Evolutionary conservation across 164 flowering plant genomes (phyloP).

Genomic region (Kingdonia uniflora): DNA sequence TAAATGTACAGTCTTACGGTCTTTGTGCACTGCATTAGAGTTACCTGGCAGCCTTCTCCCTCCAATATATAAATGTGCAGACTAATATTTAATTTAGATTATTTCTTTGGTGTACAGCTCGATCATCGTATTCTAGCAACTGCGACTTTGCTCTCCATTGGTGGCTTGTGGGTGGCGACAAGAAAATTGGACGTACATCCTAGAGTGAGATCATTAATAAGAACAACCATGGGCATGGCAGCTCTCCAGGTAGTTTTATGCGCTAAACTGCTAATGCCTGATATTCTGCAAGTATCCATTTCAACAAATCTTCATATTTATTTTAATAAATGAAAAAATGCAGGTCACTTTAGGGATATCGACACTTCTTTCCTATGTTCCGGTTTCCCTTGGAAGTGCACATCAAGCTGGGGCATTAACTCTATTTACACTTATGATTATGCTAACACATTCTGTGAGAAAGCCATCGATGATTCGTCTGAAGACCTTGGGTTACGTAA

Average conservation of each 20-base stretch:
- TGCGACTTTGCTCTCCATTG: slow-evolving; percentile 44
- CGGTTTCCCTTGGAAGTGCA: slow-evolving; percentile 74
- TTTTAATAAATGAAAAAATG: slow-evolving; percentile 6
- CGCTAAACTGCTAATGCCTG: too few species aligned
- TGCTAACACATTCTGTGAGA: slow-evolving; percentile 66
- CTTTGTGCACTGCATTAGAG: too few species aligned
- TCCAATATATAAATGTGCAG: too few species aligned
- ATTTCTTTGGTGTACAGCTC: slow-evolving; percentile 37
- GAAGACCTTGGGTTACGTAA: slow-evolving; percentile 38
- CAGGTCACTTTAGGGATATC: slow-evolving; percentile 89
- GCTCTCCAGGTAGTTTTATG: slow-evolving; percentile 51
- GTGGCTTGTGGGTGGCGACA: slow-evolving; percentile 58
- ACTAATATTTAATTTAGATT: too few species aligned
- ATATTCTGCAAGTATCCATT: too few species aligned
- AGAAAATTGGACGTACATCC: slow-evolving; percentile 83
- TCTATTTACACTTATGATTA: slow-evolving; percentile 58
- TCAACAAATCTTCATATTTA: too few species aligned
- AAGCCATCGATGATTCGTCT: slow-evolving; percentile 59
- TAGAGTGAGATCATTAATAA: slow-evolving; percentile 55
- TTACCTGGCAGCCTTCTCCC: too few species aligned
- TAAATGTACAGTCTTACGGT: too few species aligned
- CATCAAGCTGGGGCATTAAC: slow-evolving; percentile 94
- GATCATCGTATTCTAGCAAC: slow-evolving; percentile 92
- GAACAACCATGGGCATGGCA: slow-evolving; percentile 81
- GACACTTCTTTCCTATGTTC: slow-evolving; percentile 84